Conservation (phyloP, 2,329 filamentous ascomycete species). For the Coniella lustricola region DNA sequence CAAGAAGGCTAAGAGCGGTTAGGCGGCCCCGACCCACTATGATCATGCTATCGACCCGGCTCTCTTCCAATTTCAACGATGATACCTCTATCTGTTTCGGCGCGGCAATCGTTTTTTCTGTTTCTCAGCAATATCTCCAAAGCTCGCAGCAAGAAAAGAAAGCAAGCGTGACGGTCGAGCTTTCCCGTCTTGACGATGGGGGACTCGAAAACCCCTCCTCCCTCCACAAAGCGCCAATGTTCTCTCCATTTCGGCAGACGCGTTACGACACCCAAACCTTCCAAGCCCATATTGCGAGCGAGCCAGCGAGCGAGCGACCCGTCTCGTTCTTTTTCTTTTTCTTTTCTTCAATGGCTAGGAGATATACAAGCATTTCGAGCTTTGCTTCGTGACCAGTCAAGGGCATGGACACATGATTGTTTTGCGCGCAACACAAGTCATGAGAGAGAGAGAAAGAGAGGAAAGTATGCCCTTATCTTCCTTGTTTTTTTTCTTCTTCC, state of each 20-base stretch:
- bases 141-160: slow-evolving; percentile 2
- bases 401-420: background rate
- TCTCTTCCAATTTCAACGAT: slow-evolving; percentile 24
- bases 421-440: background rate
- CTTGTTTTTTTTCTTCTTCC: slow-evolving; percentile 1
- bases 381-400: background rate
- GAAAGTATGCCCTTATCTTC: slow-evolving; percentile 13
- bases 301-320: too few species aligned
- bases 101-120: slow-evolving; percentile 11
- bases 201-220: background rate
- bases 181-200: background rate
- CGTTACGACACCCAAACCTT: too few species aligned
- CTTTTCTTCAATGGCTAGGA: too few species aligned
- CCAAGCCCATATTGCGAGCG: too few species aligned
- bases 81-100: slow-evolving; percentile 23
- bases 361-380: background rate
- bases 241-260: too few species aligned
- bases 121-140: slow-evolving; percentile 1
- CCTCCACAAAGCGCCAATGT: background rate
- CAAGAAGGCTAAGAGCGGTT: slow-evolving; percentile 47
- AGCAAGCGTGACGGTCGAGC: background rate
- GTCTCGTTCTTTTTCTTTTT: too few species aligned
- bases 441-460: too few species aligned
- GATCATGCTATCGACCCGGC: slow-evolving; percentile 25
- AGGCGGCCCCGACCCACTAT: slow-evolving; percentile 23